Evolutionary conservation across 805 yeast species (phyloP).

Genomic region (Danielozyma ontarioensis): DNA sequence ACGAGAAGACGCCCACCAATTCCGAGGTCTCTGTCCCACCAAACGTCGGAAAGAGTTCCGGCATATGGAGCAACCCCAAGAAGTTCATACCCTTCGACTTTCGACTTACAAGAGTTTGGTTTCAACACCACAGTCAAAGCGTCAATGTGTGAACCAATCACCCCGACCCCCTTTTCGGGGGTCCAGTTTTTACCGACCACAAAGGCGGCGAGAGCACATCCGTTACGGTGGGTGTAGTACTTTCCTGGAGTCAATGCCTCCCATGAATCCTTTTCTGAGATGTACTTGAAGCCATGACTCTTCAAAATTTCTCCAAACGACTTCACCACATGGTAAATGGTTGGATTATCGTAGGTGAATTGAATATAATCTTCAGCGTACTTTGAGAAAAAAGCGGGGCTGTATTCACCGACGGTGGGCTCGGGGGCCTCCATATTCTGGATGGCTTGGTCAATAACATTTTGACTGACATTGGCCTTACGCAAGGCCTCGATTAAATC

Average conservation of each 20-base stretch:
- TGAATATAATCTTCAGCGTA: conserved; percentile 52
- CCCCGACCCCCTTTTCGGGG: conserved; percentile 61
- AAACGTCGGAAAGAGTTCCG: conserved; percentile 56
- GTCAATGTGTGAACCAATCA: conserved; percentile 73
- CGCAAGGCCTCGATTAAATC: neutral
- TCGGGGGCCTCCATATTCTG: neutral
- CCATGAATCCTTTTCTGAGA: conserved; percentile 63
- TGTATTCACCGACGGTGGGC: conserved; percentile 7
- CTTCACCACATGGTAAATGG: conserved; percentile 67
- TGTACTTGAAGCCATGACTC: conserved; percentile 56
- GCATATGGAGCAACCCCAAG: conserved; percentile 84
- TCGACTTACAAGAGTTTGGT: conserved; percentile 59
- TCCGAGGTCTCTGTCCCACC: conserved; percentile 88
- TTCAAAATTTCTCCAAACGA: conserved; percentile 45
- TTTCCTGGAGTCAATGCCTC: conserved; percentile 43
- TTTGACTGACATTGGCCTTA: neutral
- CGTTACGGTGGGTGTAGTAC: conserved; percentile 65
- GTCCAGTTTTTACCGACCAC: conserved; percentile 62
- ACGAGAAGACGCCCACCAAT: conserved; percentile 73
- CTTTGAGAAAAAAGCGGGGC: conserved; percentile 14
- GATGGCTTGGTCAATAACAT: neutral
- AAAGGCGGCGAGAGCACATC: conserved; percentile 65
- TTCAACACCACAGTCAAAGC: conserved; percentile 64
- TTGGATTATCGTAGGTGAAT: conserved; percentile 69
- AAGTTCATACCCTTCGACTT: conserved; percentile 69